phyloP scores from a whole-genome alignment of 371 early-diverging fungal genomes.

The Mortierella sp. region DNA sequence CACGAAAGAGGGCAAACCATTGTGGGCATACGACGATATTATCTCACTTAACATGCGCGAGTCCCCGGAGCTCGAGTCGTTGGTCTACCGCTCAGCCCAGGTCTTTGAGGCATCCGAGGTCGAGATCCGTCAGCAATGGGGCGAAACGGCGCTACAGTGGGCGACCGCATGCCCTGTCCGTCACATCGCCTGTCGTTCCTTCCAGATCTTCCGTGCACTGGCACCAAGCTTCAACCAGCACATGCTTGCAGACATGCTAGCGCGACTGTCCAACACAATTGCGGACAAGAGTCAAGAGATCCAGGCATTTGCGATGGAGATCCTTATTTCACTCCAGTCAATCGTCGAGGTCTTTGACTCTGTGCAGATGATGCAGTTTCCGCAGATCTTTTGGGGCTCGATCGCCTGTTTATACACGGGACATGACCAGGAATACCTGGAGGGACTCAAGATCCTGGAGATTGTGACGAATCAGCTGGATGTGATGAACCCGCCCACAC shows the following conservation, averaged over 20 bases:
- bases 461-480: slow-evolving; percentile 70
- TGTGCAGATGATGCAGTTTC: slow-evolving; percentile 71
- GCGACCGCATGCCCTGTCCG: slow-evolving; percentile 92
- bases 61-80: slow-evolving; percentile 60
- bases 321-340: slow-evolving; percentile 78
- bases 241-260: slow-evolving; percentile 87
- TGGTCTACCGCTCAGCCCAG: slow-evolving; percentile 62
- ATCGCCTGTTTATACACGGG: slow-evolving; percentile 82
- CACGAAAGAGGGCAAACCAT: slow-evolving; percentile 79
- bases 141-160: slow-evolving; percentile 89
- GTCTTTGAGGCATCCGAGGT: slow-evolving; percentile 72
- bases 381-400: slow-evolving; percentile 87
- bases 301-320: slow-evolving; percentile 89
- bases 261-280: slow-evolving; percentile 86
- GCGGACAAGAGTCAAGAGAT: slow-evolving; percentile 86
- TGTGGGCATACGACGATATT: slow-evolving; percentile 85
- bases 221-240: slow-evolving; percentile 81
- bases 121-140: slow-evolving; percentile 88
- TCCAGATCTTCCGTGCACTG: slow-evolving; percentile 87
- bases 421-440: slow-evolving; percentile 81
- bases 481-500: slow-evolving; percentile 56
- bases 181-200: slow-evolving; percentile 89
- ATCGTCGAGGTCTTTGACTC: slow-evolving; percentile 72
- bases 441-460: slow-evolving; percentile 74
- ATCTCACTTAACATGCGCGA: slow-evolving; percentile 67